Percentiles rank a stretch among this genome's conserved stretches.
These are phyloP conservation scores for Glutinoglossum americanum DNA, from an alignment of 495 filamentous ascomycete genomes.

Conservation along the genomic window DNA sequence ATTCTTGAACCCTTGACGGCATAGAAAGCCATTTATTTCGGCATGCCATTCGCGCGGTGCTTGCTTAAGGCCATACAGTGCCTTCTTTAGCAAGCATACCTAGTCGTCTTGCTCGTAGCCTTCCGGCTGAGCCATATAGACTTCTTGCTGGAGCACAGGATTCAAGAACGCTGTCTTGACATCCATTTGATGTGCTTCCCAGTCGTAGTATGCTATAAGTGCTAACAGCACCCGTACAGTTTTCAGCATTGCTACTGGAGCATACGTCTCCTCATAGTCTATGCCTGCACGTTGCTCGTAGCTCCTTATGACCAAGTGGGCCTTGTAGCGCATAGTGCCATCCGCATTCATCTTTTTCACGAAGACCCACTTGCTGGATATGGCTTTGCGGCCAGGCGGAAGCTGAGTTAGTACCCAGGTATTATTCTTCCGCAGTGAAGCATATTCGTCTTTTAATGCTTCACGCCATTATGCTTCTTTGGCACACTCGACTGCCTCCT, in stretches of 20 bases:
- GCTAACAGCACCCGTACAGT: constrained; percentile 6
- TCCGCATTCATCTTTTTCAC: constrained; percentile 7
- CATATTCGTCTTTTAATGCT: neutral
- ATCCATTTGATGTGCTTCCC: constrained; percentile 15
- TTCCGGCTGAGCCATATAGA: constrained; percentile 12
- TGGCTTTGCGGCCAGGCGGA: neutral
- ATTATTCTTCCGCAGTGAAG: neutral
- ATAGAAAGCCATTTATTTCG: neutral
- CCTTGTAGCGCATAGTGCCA: constrained; percentile 10
- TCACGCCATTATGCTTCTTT: neutral
- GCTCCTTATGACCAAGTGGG: constrained; percentile 10
- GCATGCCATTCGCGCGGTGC: constrained; percentile 7
- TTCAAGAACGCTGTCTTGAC: constrained; percentile 16
- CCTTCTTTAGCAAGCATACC: constrained; percentile 12
- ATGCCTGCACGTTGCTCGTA: constrained; percentile 10
- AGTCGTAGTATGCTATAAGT: constrained; percentile 6
- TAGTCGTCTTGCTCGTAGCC: constrained; percentile 6
- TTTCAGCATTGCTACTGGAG: constrained; percentile 4
- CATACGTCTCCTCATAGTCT: constrained; percentile 15
- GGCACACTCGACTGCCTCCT: neutral
- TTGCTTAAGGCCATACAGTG: constrained; percentile 11
- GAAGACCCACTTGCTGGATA: constrained; percentile 11
- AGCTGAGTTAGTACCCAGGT: constrained; percentile 1
- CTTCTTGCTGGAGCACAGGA: constrained; percentile 8
- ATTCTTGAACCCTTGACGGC: neutral